These are phyloP conservation scores for Cucurbita moschata DNA, from an alignment of 306 rosid species.

Conservation along the genomic window DNA sequence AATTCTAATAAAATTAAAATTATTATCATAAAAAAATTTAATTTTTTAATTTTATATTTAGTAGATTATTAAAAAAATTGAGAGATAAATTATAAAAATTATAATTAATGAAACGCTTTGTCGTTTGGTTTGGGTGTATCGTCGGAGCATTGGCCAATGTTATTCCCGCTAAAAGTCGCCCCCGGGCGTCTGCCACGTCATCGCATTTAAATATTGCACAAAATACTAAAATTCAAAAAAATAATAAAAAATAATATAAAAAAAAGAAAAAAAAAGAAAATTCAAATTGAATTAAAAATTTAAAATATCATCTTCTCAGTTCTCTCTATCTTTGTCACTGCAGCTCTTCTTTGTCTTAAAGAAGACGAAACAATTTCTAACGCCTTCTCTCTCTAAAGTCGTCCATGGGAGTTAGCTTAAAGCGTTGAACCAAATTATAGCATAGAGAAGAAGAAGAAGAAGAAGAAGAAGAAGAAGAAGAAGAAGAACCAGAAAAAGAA, in stretches of 20 bases:
- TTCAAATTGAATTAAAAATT: slow-evolving; percentile 1
- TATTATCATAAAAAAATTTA: too few species aligned
- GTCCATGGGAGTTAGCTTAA: slow-evolving; percentile 12
- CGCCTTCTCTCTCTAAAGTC: not conserved
- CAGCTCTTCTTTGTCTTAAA: slow-evolving; percentile 51
- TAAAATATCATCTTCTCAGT: slow-evolving; percentile 12
- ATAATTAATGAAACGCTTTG: not conserved
- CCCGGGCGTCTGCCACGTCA: slow-evolving; percentile 26
- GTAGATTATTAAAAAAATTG: too few species aligned
- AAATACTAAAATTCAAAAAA: not conserved
- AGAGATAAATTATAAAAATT: too few species aligned
- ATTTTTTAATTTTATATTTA: too few species aligned
- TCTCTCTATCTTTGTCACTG: slow-evolving; percentile 26
- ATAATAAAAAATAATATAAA: not conserved
- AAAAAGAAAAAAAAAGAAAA: not conserved
- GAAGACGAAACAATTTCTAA: slow-evolving; percentile 57
- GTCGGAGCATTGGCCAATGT: slow-evolving; percentile 17
- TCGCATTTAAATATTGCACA: not conserved
- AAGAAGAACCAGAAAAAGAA: not conserved
- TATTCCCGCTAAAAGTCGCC: slow-evolving; percentile 75
- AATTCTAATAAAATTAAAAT: too few species aligned
- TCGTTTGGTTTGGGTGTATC: not conserved
- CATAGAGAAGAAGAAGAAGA: not conserved
- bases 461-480: not conserved
- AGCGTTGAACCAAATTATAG: slow-evolving; percentile 9